phyloP scores from a whole-genome alignment of 1,284 basidiomycete species.

The Ceratobasidium sp. region DNA sequence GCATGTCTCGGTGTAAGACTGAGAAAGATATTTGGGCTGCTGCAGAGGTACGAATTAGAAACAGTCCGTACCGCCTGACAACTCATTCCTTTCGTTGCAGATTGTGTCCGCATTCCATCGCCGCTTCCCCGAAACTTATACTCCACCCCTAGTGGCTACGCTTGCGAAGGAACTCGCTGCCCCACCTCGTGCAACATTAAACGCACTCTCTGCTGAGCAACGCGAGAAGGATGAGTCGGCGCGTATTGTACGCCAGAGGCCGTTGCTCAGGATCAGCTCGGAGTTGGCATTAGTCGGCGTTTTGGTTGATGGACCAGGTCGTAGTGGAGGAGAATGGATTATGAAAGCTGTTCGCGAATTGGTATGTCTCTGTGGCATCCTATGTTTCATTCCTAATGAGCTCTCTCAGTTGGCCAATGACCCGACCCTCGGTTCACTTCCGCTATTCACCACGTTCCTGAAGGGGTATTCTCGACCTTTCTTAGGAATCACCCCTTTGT shows the following conservation, averaged over 20 bases:
- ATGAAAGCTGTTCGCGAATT: constrained; percentile 84
- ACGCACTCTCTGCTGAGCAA: constrained; percentile 77
- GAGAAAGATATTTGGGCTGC: constrained; percentile 92
- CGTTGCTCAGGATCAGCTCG: constrained; percentile 84
- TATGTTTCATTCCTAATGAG: constrained; percentile 2
- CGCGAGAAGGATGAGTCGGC: constrained; percentile 92
- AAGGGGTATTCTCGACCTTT: constrained; percentile 85
- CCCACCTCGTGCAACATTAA: constrained; percentile 67
- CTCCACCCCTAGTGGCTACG: constrained; percentile 72
- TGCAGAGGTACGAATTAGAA: constrained; percentile 74
- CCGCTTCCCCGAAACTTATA: constrained; percentile 84
- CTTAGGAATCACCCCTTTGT: constrained; percentile 72
- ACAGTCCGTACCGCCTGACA: constrained; percentile 10
- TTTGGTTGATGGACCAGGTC: constrained; percentile 70
- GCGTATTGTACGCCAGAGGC: constrained; percentile 83
- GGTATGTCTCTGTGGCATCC: constrained; percentile 61
- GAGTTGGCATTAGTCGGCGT: constrained; percentile 91
- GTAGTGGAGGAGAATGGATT: constrained; percentile 86
- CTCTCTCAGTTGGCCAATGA: constrained; percentile 81
- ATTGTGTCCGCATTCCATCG: constrained; percentile 90
- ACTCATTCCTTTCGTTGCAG: constrained; percentile 57
- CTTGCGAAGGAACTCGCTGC: constrained; percentile 75
- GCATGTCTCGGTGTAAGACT: constrained; percentile 83
- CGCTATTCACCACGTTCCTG: constrained; percentile 84
- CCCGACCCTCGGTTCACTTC: constrained; percentile 83